phyloP scores from a whole-genome alignment of 148 eudicot genomes.

The Talinum fruticosum region DNA sequence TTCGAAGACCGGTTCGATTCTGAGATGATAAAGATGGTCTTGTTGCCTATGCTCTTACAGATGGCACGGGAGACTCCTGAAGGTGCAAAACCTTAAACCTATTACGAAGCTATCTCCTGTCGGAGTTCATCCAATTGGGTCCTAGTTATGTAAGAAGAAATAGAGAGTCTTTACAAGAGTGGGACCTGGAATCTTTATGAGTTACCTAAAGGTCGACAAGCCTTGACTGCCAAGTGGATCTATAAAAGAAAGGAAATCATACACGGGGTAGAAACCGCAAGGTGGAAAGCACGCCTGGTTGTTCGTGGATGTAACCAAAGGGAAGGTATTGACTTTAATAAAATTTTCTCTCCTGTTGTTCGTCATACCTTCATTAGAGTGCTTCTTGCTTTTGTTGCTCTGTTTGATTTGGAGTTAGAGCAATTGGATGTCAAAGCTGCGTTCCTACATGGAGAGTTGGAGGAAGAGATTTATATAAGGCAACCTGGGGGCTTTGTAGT shows the following conservation, averaged over 20 bases:
- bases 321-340: not conserved
- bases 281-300: not conserved
- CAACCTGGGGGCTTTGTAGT: too few relatives aligned
- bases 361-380: too few relatives aligned
- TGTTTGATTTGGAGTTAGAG: too few relatives aligned
- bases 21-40: not conserved
- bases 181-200: not conserved
- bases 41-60: not conserved
- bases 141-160: not conserved
- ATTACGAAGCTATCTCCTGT: not conserved
- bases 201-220: not conserved
- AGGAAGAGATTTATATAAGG: too few relatives aligned
- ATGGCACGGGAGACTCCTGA: not conserved
- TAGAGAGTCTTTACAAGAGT: too few relatives aligned
- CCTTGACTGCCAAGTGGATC: not conserved
- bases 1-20: not conserved
- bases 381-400: too few relatives aligned
- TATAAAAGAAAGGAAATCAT: not conserved
- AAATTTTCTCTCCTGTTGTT: not conserved
- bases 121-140: not conserved
- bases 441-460: too few relatives aligned
- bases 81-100: not conserved
- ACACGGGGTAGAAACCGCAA: not conserved
- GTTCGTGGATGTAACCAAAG: not conserved
- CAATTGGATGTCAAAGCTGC: too few relatives aligned